A percentile compares a stretch with the other conserved stretches of the same genome.
Conservation (phyloP, 1,139 yeast species). For the Nadsonia starkeyi-henricii region DNA sequence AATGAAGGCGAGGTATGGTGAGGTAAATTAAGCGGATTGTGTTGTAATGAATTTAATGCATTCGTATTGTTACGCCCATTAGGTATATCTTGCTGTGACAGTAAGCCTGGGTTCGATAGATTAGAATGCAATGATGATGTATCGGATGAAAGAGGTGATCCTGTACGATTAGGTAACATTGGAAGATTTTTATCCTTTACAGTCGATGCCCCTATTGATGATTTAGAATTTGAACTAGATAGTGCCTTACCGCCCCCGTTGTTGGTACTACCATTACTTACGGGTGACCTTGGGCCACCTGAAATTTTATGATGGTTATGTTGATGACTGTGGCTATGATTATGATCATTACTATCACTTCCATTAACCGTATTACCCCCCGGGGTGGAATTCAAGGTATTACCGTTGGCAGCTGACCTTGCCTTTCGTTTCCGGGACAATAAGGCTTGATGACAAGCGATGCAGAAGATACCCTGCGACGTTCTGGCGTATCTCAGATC, state of each 20-base stretch:
- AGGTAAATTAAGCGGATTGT: not conserved
- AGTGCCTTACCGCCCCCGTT: too few species aligned
- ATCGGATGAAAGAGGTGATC: not conserved
- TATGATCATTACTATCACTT: slow-evolving; percentile 6
- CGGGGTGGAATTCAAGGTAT: too few species aligned
- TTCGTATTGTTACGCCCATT: not conserved
- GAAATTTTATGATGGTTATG: not conserved
- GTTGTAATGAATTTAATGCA: not conserved
- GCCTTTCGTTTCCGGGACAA: slow-evolving; percentile 41
- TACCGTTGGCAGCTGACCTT: slow-evolving; percentile 3
- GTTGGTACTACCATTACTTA: too few species aligned
- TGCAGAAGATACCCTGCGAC: slow-evolving; percentile 84
- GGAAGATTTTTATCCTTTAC: not conserved
- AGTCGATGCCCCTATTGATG: slow-evolving; percentile 2
- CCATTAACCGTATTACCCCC: not conserved
- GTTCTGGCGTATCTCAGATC: slow-evolving; percentile 89
- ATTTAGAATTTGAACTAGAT: not conserved
- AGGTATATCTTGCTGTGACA: not conserved
- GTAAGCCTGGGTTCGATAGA: not conserved
- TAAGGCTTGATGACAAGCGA: slow-evolving; percentile 80
- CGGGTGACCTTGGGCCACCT: too few species aligned
- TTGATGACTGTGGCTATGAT: slow-evolving; percentile 12
- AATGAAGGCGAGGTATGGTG: not conserved
- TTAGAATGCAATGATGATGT: not conserved
- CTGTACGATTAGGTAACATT: too few species aligned